These are phyloP conservation scores for Ogataea thermomethanolica DNA, from an alignment of 805 yeast species.

Conservation along the genomic window DNA sequence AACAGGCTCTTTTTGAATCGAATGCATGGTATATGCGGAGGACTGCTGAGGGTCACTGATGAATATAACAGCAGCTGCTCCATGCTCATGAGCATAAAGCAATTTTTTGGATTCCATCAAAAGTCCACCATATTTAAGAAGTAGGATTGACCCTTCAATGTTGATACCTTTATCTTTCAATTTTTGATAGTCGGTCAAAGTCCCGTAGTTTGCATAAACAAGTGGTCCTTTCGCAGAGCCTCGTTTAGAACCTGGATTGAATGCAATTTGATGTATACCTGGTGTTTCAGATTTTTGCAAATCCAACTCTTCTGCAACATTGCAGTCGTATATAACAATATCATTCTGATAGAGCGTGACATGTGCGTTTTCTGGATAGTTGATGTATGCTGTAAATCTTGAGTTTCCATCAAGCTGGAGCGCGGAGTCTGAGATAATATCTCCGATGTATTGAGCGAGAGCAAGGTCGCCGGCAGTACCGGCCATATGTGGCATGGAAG, in stretches of 20 bases:
- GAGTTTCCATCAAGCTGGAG: slow-evolving; percentile 48
- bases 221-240: slow-evolving; percentile 54
- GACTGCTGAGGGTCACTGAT: slow-evolving; percentile 42
- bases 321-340: slow-evolving; percentile 19
- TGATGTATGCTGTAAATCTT: slow-evolving; percentile 53
- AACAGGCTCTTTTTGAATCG: slow-evolving; percentile 54
- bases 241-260: slow-evolving; percentile 63
- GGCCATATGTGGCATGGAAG: slow-evolving; percentile 80
- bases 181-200: slow-evolving; percentile 46
- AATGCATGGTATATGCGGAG: slow-evolving; percentile 35
- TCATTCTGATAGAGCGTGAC: slow-evolving; percentile 23
- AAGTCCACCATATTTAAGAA: slow-evolving; percentile 58
- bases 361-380: slow-evolving; percentile 53
- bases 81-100: slow-evolving; percentile 49
- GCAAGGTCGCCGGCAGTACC: slow-evolving; percentile 86
- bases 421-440: slow-evolving; percentile 56
- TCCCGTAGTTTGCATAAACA: slow-evolving; percentile 68
- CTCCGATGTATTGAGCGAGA: slow-evolving; percentile 61
- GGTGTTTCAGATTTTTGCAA: slow-evolving; percentile 1
- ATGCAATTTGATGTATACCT: slow-evolving; percentile 43
- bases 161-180: slow-evolving; percentile 39
- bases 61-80: slow-evolving; percentile 67
- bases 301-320: slow-evolving; percentile 19
- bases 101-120: slow-evolving; percentile 51
- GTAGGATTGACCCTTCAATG: slow-evolving; percentile 48